Conservation (phyloP, 495 filamentous ascomycete genomes). For the Recurvomyces mirabilis region DNA sequence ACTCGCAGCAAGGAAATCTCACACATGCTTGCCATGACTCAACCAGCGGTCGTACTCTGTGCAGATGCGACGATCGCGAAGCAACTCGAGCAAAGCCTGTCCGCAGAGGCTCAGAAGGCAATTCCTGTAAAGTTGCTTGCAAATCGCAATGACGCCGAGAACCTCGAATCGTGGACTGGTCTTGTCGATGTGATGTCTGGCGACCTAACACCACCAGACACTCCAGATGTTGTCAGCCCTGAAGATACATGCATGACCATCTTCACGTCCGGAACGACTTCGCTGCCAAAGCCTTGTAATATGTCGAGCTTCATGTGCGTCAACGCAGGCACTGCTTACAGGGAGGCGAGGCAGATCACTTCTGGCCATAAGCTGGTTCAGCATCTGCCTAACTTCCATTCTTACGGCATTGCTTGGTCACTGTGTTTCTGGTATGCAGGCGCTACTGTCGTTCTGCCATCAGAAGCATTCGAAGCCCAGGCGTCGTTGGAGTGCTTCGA, state of each 20-base stretch:
- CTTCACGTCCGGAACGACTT: constrained; percentile 37
- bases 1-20: constrained; percentile 3
- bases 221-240: neutral
- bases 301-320: constrained; percentile 10
- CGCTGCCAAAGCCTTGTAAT: constrained; percentile 34
- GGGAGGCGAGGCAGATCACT: constrained; percentile 7
- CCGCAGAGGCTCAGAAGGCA: neutral
- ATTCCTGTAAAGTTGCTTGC: constrained; percentile 5
- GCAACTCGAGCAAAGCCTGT: constrained; percentile 6
- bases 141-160: neutral
- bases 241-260: constrained; percentile 21
- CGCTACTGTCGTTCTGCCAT: constrained; percentile 29
- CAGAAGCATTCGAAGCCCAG: constrained; percentile 27
- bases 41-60: constrained; percentile 3
- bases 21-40: constrained; percentile 5
- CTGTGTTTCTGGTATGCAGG: constrained; percentile 31
- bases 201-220: constrained; percentile 6
- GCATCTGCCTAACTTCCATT: constrained; percentile 32
- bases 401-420: constrained; percentile 28
- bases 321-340: constrained; percentile 16
- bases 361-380: constrained; percentile 24
- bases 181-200: constrained; percentile 6
- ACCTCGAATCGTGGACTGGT: neutral
- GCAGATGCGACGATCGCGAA: neutral
- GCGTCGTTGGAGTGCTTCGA: constrained; percentile 27